Evolutionary conservation across 2,329 filamentous ascomycete genomes (phyloP), one percentile per base, ranked within the genome.

Genomic region (Pseudocercospora fuligena): DNA sequence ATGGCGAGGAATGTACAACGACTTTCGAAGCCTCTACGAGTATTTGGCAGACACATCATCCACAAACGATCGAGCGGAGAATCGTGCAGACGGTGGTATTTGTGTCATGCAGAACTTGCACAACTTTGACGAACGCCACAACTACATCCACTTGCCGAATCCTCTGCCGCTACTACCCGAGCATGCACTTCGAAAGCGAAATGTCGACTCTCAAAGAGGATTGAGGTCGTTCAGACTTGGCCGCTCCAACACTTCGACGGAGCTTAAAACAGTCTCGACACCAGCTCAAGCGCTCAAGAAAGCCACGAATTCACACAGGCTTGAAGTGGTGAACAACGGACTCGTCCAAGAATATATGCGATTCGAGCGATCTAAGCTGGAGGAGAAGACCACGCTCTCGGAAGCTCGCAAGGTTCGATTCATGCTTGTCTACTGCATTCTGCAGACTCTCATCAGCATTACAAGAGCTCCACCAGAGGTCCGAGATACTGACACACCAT

Each of bases 361-460:
- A 2, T 94, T 94, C 64, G 92, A 95, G 73, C 82, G 85, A 1
- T 80, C 81, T 21, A 88, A 85, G 67, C 80, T 81, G 0, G 86
- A 90, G 65, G 87, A 86, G 64, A 88, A 87, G 73, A 75, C 90
- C 0, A 85, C 86, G 0, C 79, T 88, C 11, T 81, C 85, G 8
- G 92, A 94, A 69, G 90, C 88, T 1, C 87, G 92, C 47, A 94
- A 93, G 77, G 86, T 93, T 16, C 85, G 92, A 46, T 95, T 92
- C 92, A 86, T 94, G 31, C 76, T 94, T 40, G 85, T 94, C 6
- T 94, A 94, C 73, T 85, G 88, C 19, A 85, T 88, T 3, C 85
- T 92, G 64, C 92, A 95, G 75, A 89, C 88, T n/a, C 83, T 95
- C 1, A 84, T 86, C 9, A 87, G 87, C 61, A 88, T 88, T 43